Base-by-base conservation (phyloP, 2,329 filamentous ascomycete genomes). In the Bretziella fagacearum region DNA sequence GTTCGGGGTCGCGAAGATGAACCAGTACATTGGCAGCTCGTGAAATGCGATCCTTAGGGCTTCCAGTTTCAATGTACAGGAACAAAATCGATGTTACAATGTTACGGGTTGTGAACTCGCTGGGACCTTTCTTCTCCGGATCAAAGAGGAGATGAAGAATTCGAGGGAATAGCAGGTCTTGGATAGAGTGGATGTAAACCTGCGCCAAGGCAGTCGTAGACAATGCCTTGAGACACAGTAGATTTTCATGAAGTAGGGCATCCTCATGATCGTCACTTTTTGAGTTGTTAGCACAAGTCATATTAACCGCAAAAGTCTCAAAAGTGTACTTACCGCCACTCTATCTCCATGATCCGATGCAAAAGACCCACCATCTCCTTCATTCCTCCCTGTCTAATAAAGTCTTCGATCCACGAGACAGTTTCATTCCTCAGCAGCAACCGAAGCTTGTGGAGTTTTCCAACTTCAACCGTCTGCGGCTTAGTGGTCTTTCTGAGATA, bases 71-170 rank as follows among this genome's bases (percentile, higher is more conserved):
- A 45, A 96, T 79, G 60, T 93, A 91, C 13, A 83, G 87, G 57
- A 94, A 89, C 20, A 98, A 67, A 5, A 96, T 71, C 42, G 83
- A 91, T 30, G 87, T 84, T 58, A 96, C 81, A 55, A 96, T 84
- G 55, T 81, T 81, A 47, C 91, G 79, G 10, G 91, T 96, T 3
- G 83, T 91, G 60, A 94, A 98, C 62, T 98, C 91, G 65, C 84
- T 93, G 0, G 91, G 91, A 0, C 91, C 91, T 61, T 96, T 96
- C 67, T 87, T 93, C 59, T 96, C 89, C n/a, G 93, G 84, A 56
- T 95, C 87, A 56, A 96, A 96, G 33, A 96, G 70, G 80, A 96
- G 86, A 50, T 75, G 74, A 40, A 96, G 65, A 40, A 98, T 67
- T 22, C 84, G 83, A 2, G 89, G 85, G 57, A 96, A 95, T 6